Base-by-base conservation (phyloP, 768 basidiomycete species). In the Tricholoma flavovirens region DNA sequence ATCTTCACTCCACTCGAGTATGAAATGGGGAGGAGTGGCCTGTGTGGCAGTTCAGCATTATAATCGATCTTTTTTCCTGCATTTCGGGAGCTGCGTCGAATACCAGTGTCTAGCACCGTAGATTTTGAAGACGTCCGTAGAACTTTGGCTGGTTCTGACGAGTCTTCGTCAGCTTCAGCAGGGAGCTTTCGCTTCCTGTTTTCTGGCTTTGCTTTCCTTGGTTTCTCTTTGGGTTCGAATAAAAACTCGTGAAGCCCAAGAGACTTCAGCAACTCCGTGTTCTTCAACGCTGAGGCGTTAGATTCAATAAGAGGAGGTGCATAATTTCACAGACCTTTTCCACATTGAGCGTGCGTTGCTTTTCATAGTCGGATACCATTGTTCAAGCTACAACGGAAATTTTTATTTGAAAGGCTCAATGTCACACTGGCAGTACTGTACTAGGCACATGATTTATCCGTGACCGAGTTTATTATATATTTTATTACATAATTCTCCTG, bases 1-100 rank as follows among this genome's bases (percentile, higher is more conserved):
- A 43, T 56, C 59, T 70, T 73, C n/a, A 75, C 68, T 40, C 75
- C 71, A 42, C 60, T 66, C 4, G 70, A 71, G 58, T 75, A 72
- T 11, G 75, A 73, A 17, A 77, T 60, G 15, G 77, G 76, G 14
- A 69, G 62, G 2, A 73, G 71, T 1, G 64, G 66, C 9, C 64
- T 67, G 45, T 60, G 67, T 26, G 62, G 65, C 24, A 71, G 73
- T 58, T 84, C 81, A 21, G 68, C 71, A 4, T 65, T 76, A 66
- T 87, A 86, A 67, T 87, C 75, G 3, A 83, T 66, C 12, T 64
- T 69, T 61, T 83, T 87, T 1, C 83, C 84, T 3, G 77, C 73
- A 59, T 84, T 84, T 50, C 90, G 78, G 43, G 79, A 72, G 65
- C 90, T 92, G 51, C 91, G 75, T n/a, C 90, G 81, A 53, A 76